A percentile compares a stretch with the other conserved stretches of the same genome.
Conservation (phyloP, 805 yeast genomes). For the Yarrowia sp. region DNA sequence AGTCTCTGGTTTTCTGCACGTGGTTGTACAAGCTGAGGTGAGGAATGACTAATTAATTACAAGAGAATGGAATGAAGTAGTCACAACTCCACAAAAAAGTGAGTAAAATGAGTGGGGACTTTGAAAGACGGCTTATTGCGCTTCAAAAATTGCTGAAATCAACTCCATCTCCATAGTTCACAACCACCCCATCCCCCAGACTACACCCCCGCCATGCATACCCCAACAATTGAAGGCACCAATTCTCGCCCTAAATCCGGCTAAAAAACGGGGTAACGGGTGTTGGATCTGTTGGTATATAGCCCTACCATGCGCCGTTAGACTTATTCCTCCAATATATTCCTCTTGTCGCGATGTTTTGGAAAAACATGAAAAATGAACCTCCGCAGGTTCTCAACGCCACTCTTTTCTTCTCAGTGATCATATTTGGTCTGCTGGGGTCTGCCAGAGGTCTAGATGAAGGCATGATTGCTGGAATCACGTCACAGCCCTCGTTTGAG, state of each 20-base stretch:
- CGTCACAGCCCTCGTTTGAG: conserved; percentile 53
- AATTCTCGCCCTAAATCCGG: neutral
- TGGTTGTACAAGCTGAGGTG: too few species aligned
- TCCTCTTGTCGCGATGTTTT: neutral
- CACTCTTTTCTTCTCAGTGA: conserved; percentile 55
- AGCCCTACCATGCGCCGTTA: neutral
- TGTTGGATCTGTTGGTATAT: neutral
- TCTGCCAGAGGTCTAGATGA: conserved; percentile 66
- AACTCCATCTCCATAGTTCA: too few species aligned
- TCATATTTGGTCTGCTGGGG: conserved; percentile 64
- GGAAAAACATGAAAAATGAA: conserved; percentile 27
- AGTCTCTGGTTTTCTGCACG: neutral
- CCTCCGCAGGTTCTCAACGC: conserved; percentile 48
- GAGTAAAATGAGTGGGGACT: too few species aligned
- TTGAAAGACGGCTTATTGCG: too few species aligned
- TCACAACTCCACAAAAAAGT: too few species aligned
- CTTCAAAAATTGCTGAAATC: too few species aligned
- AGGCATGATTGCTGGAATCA: conserved; percentile 59
- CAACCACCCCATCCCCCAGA: too few species aligned
- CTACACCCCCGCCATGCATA: neutral
- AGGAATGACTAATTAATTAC: too few species aligned
- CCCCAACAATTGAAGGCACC: conserved; percentile 15
- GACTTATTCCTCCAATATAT: neutral
- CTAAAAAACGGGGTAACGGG: conserved; percentile 10
- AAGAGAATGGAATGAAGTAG: too few species aligned